phyloP scores from a whole-genome alignment of 2,329 filamentous ascomycete species.

The Reticulascus tulasneorum region DNA sequence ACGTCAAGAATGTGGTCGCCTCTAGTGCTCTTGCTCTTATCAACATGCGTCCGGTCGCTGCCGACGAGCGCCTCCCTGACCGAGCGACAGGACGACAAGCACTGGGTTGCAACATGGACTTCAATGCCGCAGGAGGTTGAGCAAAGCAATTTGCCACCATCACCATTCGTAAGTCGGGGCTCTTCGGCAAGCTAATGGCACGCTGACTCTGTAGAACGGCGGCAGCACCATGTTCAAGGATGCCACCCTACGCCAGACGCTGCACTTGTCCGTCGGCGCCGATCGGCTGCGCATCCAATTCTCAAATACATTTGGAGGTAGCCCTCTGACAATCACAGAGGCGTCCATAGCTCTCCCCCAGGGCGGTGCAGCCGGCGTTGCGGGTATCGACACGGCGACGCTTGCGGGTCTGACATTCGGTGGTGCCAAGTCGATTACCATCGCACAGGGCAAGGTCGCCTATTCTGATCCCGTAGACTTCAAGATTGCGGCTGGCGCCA shows the following conservation, averaged over 20 bases:
- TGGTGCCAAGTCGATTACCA: conserved; percentile 44
- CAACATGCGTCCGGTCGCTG: not conserved
- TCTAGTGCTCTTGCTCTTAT: not conserved
- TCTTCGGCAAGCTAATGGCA: not conserved
- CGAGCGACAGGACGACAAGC: conserved; percentile 27
- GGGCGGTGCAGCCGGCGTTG: conserved; percentile 49
- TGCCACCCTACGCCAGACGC: conserved; percentile 62
- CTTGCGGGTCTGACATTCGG: conserved; percentile 55
- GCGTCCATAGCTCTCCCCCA: conserved; percentile 54
- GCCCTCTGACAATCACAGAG: conserved; percentile 55
- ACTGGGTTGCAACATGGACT: conserved; percentile 63
- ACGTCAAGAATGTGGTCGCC: not conserved
- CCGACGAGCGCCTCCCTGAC: not conserved
- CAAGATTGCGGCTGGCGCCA: conserved; percentile 42
- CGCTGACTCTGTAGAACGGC: conserved; percentile 20
- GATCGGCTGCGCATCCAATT: conserved; percentile 57
- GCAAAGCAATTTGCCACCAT: conserved; percentile 55
- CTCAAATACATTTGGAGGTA: conserved; percentile 62
- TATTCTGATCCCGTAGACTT: conserved; percentile 61
- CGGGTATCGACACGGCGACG: conserved; percentile 47
- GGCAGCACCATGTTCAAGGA: conserved; percentile 48
- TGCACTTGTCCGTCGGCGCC: conserved; percentile 55
- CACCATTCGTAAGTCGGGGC: conserved; percentile 48
- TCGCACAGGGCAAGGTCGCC: conserved; percentile 52
- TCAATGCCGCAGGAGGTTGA: conserved; percentile 65